phyloP scores from a whole-genome alignment of 208 protist genomes.

The Herpetomonas tarakana region DNA sequence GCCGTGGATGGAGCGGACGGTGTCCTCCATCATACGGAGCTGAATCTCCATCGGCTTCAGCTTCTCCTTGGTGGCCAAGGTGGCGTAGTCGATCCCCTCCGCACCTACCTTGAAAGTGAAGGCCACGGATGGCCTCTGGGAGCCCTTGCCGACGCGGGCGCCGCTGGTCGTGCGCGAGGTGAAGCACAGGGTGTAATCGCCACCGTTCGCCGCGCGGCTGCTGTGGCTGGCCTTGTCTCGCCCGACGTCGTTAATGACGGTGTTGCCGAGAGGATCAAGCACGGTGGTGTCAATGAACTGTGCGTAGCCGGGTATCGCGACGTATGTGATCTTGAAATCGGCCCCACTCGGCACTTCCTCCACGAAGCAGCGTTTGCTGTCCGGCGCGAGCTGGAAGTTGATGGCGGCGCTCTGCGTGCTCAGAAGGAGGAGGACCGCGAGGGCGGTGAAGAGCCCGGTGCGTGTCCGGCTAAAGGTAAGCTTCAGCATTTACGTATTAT shows the following conservation, averaged over 20 bases:
- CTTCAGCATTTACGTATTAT: no score
- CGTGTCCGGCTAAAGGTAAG: no score
- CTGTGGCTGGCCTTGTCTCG: conserved; percentile 32
- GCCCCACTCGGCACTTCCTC: conserved; percentile 74
- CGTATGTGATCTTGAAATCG: conserved; percentile 55
- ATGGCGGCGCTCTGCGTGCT: conserved; percentile 35
- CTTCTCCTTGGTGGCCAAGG: conserved; percentile 78
- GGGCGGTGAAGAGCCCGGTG: conserved; percentile 6
- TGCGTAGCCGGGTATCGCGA: conserved; percentile 39
- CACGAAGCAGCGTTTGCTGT: conserved; percentile 61
- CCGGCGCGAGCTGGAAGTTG: conserved; percentile 40
- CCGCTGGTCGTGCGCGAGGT: conserved; percentile 35
- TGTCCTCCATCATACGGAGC: conserved; percentile 85
- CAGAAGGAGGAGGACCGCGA: conserved; percentile 9
- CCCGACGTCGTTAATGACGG: conserved; percentile 18
- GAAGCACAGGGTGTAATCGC: conserved; percentile 77
- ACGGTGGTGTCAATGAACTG: conserved; percentile 58
- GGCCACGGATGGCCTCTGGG: conserved; percentile 20
- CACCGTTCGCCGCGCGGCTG: conserved; percentile 23
- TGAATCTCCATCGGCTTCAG: conserved; percentile 90
- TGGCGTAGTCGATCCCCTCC: conserved; percentile 65
- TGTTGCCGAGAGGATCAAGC: conserved; percentile 14
- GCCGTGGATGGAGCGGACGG: conserved; percentile 69
- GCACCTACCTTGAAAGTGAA: conserved; percentile 40
- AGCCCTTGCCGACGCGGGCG: conserved; percentile 10